Conservation (phyloP, 352 stramenopile species). For the Phytophthora boehmeriae region DNA sequence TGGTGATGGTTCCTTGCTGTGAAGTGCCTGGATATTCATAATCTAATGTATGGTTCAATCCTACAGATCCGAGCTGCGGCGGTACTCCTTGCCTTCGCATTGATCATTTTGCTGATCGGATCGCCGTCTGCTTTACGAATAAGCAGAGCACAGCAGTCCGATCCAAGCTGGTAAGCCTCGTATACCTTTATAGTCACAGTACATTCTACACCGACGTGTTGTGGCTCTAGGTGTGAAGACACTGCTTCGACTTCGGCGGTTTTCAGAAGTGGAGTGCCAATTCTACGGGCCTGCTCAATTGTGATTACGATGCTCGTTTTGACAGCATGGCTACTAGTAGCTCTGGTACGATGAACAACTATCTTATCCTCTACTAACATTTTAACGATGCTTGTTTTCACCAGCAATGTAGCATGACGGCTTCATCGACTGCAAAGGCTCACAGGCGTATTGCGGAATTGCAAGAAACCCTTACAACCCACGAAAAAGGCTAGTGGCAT, state of each 20-base stretch:
- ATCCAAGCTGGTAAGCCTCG: constrained; percentile 55
- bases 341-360: constrained; percentile 38
- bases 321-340: constrained; percentile 57
- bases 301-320: constrained; percentile 51
- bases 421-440: constrained; percentile 15
- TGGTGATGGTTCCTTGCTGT: constrained; percentile 14
- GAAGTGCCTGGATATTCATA: too few species aligned
- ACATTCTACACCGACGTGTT: too few species aligned
- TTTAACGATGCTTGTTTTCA: too few species aligned
- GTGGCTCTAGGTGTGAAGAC: constrained; percentile 30
- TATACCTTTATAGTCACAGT: constrained; percentile 1
- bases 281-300: constrained; percentile 40
- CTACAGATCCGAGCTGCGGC: constrained; percentile 42
- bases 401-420: constrained; percentile 34
- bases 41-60: constrained; percentile 5
- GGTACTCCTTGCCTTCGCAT: constrained; percentile 26
- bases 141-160: constrained; percentile 37
- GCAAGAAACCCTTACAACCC: constrained; percentile 20
- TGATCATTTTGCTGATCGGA: constrained; percentile 47
- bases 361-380: too few species aligned
- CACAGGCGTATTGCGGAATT: constrained; percentile 18
- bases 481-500: constrained; percentile 21
- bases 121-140: constrained; percentile 55
- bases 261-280: constrained; percentile 28
- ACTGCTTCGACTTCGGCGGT: constrained; percentile 18